phyloP scores from a whole-genome alignment of 441 rosid genomes.

The Croton setiger region DNA sequence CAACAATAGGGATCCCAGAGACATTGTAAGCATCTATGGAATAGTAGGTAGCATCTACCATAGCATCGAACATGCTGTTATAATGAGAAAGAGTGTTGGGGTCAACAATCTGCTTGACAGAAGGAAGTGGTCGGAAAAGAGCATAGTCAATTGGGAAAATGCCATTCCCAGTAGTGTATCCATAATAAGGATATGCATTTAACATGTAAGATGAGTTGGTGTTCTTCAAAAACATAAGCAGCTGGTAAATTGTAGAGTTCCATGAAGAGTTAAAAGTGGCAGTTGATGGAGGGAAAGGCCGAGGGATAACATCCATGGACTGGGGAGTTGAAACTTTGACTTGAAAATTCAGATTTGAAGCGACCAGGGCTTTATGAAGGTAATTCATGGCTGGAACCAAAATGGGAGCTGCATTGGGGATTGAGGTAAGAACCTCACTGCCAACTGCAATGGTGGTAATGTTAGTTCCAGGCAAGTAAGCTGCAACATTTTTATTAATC shows the following conservation, averaged over 20 bases:
- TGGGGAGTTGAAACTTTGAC: slow-evolving; percentile 85
- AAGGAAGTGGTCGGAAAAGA: slow-evolving; percentile 61
- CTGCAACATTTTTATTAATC: slow-evolving; percentile 76
- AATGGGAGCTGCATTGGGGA: slow-evolving; percentile 69
- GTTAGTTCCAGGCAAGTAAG: slow-evolving; percentile 81
- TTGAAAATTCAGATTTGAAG: slow-evolving; percentile 66
- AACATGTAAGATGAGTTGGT: slow-evolving; percentile 80
- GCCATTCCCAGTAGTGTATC: slow-evolving; percentile 75
- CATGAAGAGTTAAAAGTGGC: slow-evolving; percentile 74
- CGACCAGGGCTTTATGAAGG: slow-evolving; percentile 84
- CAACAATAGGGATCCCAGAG: slow-evolving; percentile 69
- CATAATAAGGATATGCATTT: slow-evolving; percentile 89
- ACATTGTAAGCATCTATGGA: slow-evolving; percentile 67
- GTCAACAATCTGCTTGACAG: slow-evolving; percentile 93
- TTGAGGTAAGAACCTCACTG: slow-evolving; percentile 72
- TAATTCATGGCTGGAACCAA: slow-evolving; percentile 74
- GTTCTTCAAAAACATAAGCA: slow-evolving; percentile 87
- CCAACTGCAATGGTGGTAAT: slow-evolving; percentile 94
- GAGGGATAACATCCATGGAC: slow-evolving; percentile 78
- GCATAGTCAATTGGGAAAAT: slow-evolving; percentile 84
- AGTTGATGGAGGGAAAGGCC: slow-evolving; percentile 87
- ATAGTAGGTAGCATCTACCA: slow-evolving; percentile 94
- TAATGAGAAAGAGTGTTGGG: slow-evolving; percentile 91
- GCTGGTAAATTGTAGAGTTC: slow-evolving; percentile 67
- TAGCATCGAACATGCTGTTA: slow-evolving; percentile 92